Percentiles rank a stretch among this genome's conserved stretches.
These are phyloP conservation scores for Lasiodiplodia sp. DNA, from an alignment of 2,329 filamentous ascomycete species.

Conservation along the genomic window DNA sequence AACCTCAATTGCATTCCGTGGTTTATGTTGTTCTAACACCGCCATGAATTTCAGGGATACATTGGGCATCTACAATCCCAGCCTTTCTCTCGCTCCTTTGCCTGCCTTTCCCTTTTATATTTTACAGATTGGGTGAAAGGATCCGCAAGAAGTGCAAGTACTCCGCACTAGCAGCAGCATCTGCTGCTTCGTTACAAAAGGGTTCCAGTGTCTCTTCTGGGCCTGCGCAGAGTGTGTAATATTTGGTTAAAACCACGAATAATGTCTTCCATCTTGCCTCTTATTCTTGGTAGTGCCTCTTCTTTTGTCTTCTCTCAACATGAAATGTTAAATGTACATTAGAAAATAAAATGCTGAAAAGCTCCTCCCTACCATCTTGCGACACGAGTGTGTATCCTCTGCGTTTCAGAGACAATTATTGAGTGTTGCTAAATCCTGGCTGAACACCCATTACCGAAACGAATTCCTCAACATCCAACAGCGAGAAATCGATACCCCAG, in stretches of 20 bases:
- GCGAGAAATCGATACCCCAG: slow-evolving; percentile 4
- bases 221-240: background rate
- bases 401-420: background rate
- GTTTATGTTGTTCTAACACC: background rate
- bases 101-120: slow-evolving; percentile 76
- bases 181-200: background rate
- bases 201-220: background rate
- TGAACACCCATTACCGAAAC: slow-evolving; percentile 10
- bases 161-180: slow-evolving; percentile 65
- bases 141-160: slow-evolving; percentile 75
- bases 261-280: too few species aligned
- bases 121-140: slow-evolving; percentile 72
- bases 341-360: too few species aligned
- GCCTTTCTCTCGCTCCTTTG: slow-evolving; percentile 77
- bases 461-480: slow-evolving; percentile 15
- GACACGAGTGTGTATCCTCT: too few species aligned
- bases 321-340: too few species aligned
- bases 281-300: too few species aligned
- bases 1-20: background rate
- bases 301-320: too few species aligned
- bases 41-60: slow-evolving; percentile 60
- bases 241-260: background rate
- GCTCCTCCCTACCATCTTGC: too few species aligned
- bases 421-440: background rate
- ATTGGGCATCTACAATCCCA: slow-evolving; percentile 77